Evolutionary conservation across 2,329 filamentous ascomycete species (phyloP).

Genomic region (Ustulina deusta): DNA sequence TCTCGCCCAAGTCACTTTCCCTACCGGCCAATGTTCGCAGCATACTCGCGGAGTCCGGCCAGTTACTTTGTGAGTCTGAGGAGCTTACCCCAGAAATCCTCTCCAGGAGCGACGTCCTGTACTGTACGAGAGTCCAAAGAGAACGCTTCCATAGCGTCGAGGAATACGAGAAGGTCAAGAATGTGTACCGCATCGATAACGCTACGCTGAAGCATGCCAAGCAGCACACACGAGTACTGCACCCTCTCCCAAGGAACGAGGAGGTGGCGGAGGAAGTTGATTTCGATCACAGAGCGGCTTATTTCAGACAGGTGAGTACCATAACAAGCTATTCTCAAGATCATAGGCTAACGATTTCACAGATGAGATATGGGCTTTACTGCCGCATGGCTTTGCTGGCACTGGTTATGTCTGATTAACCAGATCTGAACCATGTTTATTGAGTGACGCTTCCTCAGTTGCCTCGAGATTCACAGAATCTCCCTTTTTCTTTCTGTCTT

Average conservation of each 20-base stretch:
- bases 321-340: not conserved
- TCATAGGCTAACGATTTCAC: conserved; percentile 56
- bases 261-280: conserved; percentile 97
- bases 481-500: conserved; percentile 4
- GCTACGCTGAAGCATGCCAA: conserved; percentile 91
- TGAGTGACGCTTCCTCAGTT: not conserved
- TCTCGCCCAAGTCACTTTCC: conserved; percentile 81
- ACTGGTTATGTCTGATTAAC: conserved; percentile 77
- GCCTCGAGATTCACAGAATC: conserved; percentile 11
- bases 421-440: conserved; percentile 18
- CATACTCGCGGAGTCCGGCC: conserved; percentile 77
- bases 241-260: conserved; percentile 91
- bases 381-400: conserved; percentile 97
- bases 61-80: conserved; percentile 80
- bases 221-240: conserved; percentile 92
- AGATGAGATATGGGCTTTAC: conserved; percentile 99
- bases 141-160: conserved; percentile 87
- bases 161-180: conserved; percentile 89
- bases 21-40: conserved; percentile 82
- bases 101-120: conserved; percentile 88
- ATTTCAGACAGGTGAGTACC: conserved; percentile 98
- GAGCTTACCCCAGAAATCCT: conserved; percentile 88
- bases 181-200: conserved; percentile 90
- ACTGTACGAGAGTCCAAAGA: conserved; percentile 97
- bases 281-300: conserved; percentile 95